Base-by-base conservation (phyloP, 2,329 filamentous ascomycete genomes). In the Ceratocystis albifundus region DNA sequence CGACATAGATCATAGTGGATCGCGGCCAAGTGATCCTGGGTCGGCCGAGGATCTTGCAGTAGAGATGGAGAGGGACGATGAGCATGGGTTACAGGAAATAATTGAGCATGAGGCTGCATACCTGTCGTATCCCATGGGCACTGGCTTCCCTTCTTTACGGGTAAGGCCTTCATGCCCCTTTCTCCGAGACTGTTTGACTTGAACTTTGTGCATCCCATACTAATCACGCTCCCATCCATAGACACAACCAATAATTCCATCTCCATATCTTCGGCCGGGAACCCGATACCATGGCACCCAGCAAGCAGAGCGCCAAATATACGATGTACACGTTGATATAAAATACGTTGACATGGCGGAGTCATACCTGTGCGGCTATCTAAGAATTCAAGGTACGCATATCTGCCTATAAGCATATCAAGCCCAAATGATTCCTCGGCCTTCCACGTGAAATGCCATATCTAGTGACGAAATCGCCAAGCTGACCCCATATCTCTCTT, bases 301-400 rank as follows among this genome's bases (percentile, higher is more conserved):
- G 73, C 88, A 93, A 73, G 97, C 93, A 2, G 93, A 97, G 74
- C 85, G 89, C 68, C 91, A 96, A 74, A 84, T 89, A 8, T 99
- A 99, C 74, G 90, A 96, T 69, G 94, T 99, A 0, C 89, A 96
- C 72, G 94, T 99, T 1, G 92, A 96, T 74, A 90, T 99, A 71
- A 96, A 97, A 76, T 88, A 96, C 76, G 91, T 97, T 57, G 91
- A 97, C 74, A 88, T 97, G 82, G 84, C 86, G 66, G 90, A 97
- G 74, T 96, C 92, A 4, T 96, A 93, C 72, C 80, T 99, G 5
- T 97, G 93, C 74, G 94, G 94, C 62, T 97, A 96, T 75, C 80
- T 99, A 70, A 88, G 89, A 71, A 99, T 99, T 70, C 89, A 96
- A 87, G 93, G 93, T 92, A 72, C 67, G 78, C 70, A 69, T 67